phyloP scores from a whole-genome alignment of 495 filamentous ascomycete species.

The Lophiostoma macrostomum region DNA sequence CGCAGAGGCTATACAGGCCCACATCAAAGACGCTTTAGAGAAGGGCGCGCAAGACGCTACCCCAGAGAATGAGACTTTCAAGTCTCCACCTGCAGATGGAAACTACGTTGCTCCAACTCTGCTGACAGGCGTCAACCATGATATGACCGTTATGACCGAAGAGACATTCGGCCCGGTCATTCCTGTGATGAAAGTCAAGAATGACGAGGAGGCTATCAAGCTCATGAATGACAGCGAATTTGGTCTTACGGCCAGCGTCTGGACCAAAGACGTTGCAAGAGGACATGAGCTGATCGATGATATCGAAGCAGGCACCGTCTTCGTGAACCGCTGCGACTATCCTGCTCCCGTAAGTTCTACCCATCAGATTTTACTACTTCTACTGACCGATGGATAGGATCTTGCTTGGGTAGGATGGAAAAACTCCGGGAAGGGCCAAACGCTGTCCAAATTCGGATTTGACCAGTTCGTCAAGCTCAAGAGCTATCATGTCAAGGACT shows the following conservation, averaged over 20 bases:
- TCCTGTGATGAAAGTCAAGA: conserved; percentile 85
- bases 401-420: conserved; percentile 99
- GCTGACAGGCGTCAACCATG: conserved; percentile 74
- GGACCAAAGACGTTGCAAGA: conserved; percentile 81
- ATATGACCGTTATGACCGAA: conserved; percentile 88
- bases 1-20: conserved; percentile 68
- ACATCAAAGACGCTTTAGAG: conserved; percentile 78
- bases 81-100: conserved; percentile 61
- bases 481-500: conserved; percentile 91
- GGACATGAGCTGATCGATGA: conserved; percentile 76
- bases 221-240: conserved; percentile 96
- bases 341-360: conserved; percentile 74
- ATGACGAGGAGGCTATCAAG: conserved; percentile 74
- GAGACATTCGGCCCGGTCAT: conserved; percentile 97
- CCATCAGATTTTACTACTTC: neutral
- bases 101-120: conserved; percentile 86
- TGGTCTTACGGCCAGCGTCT: conserved; percentile 94
- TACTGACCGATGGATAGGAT: conserved; percentile 56
- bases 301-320: conserved; percentile 93
- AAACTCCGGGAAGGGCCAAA: conserved; percentile 86
- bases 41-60: conserved; percentile 84
- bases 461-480: conserved; percentile 95
- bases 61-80: conserved; percentile 74
- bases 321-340: conserved; percentile 92
- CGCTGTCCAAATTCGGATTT: conserved; percentile 84